A percentile compares a stretch with the other conserved stretches of the same genome.
These are phyloP conservation scores for Coniella vitis DNA, from an alignment of 2,329 filamentous ascomycete species.

Conservation along the genomic window DNA sequence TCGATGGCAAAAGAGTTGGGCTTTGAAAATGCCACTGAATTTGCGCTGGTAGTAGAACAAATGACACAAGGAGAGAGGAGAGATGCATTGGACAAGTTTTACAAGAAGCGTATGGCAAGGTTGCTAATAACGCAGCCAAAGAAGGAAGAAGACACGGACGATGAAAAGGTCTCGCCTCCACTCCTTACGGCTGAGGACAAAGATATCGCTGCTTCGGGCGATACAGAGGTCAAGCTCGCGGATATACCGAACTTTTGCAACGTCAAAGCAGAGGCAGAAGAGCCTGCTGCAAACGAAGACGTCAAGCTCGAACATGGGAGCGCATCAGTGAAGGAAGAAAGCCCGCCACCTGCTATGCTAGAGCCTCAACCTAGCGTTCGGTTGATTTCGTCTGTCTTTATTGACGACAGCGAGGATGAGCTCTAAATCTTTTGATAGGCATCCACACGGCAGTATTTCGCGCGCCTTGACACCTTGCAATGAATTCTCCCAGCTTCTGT, in stretches of 20 bases:
- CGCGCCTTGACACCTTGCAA: too few species aligned
- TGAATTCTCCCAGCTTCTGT: too few species aligned
- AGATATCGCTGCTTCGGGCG: neutral
- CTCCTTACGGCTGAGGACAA: constrained; percentile 1
- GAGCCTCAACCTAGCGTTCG: neutral
- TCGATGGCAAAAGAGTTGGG: constrained; percentile 78
- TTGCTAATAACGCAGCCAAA: constrained; percentile 27
- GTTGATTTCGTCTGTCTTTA: constrained; percentile 12
- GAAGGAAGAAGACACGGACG: constrained; percentile 15
- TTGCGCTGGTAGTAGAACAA: constrained; percentile 82
- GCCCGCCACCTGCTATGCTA: neutral
- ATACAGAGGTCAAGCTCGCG: neutral
- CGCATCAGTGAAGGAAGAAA: neutral
- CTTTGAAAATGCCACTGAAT: constrained; percentile 69
- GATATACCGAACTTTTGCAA: neutral
- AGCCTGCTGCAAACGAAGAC: neutral
- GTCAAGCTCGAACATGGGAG: neutral
- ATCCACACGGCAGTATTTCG: too few species aligned
- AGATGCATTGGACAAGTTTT: constrained; percentile 75
- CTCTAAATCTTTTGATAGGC: constrained; percentile 7
- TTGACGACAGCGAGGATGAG: constrained; percentile 13
- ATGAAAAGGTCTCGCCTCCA: constrained; percentile 11
- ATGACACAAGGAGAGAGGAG: constrained; percentile 81
- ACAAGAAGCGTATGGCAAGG: constrained; percentile 56
- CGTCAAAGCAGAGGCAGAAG: neutral